Conservation (phyloP, 176 grass and related monocot species). For the Zea mays region DNA sequence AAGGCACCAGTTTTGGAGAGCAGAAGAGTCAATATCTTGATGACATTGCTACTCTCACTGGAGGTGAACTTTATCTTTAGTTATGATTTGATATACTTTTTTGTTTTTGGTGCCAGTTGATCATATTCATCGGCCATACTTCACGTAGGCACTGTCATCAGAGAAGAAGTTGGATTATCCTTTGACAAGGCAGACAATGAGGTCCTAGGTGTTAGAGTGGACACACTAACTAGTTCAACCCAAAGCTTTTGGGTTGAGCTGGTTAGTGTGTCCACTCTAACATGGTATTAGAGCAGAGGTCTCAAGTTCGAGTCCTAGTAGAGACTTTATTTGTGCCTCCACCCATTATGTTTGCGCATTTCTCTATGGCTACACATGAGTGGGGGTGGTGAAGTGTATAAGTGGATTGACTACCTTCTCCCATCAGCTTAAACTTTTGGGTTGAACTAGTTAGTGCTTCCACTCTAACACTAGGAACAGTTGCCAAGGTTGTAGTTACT, state of each 20-base stretch:
- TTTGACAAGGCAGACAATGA: conserved; percentile 55
- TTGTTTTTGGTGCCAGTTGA: neutral
- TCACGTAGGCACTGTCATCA: conserved; percentile 43
- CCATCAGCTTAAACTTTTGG: no score
- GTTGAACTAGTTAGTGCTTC: no score
- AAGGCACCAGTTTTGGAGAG: conserved; percentile 83
- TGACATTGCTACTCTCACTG: conserved; percentile 70
- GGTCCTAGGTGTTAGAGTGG: conserved; percentile 20
- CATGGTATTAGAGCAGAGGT: no score
- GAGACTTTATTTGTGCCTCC: no score
- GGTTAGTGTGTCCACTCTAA: no score
- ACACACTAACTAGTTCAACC: no score
- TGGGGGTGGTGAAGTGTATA: no score
- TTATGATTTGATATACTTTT: neutral
- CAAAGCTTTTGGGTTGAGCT: no score
- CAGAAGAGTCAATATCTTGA: conserved; percentile 68
- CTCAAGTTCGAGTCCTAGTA: no score
- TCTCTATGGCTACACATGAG: no score
- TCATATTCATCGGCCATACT: neutral
- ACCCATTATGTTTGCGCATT: no score
- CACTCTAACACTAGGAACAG: conserved; percentile 17
- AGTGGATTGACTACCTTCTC: no score
- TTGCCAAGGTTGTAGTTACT: conserved; percentile 56
- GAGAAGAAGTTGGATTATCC: conserved; percentile 65
- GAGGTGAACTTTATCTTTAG: conserved; percentile 41